A percentile compares a stretch with the other conserved stretches of the same genome.
phyloP scores from a whole-genome alignment of 140 eudicot species.

The Erigeron philadelphicus region DNA sequence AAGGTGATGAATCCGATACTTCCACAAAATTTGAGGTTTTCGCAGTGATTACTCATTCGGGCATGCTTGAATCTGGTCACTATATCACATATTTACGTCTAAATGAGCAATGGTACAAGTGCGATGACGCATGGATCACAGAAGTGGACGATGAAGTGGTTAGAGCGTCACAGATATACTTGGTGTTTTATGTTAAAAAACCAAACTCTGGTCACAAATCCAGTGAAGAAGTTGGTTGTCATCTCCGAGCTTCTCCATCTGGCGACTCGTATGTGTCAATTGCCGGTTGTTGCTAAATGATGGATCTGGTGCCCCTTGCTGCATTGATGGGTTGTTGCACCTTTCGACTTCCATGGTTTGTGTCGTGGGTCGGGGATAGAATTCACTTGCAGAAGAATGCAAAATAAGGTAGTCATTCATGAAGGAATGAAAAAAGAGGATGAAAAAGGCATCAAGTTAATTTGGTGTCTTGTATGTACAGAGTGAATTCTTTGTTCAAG shows the following conservation, averaged over 20 bases:
- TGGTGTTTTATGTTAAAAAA: conserved; percentile 65
- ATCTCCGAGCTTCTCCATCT: conserved; percentile 38
- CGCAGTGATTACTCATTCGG: conserved; percentile 81
- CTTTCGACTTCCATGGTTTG: conserved; percentile 12
- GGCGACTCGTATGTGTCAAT: conserved; percentile 52
- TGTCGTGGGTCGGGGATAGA: not conserved
- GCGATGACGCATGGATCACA: conserved; percentile 88
- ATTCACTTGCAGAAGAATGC: conserved; percentile 6
- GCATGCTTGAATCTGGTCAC: conserved; percentile 84
- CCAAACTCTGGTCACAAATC: conserved; percentile 34
- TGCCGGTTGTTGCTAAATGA: conserved; percentile 63
- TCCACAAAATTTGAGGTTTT: conserved; percentile 63
- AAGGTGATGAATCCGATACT: conserved; percentile 54
- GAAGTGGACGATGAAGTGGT: conserved; percentile 76
- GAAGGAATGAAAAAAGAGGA: not conserved
- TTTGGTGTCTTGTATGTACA: conserved; percentile 24
- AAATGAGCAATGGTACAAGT: conserved; percentile 75
- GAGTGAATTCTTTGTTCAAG: conserved; percentile 27
- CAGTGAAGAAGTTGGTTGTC: conserved; percentile 55
- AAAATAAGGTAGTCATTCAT: conserved; percentile 14
- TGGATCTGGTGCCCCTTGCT: conserved; percentile 17
- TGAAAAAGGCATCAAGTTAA: conserved; percentile 23
- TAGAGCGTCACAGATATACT: conserved; percentile 64
- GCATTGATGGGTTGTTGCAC: conserved; percentile 28
- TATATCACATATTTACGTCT: conserved; percentile 61